A percentile compares a stretch with the other conserved stretches of the same genome.
These are phyloP conservation scores for Nitzschia sp. DNA, from an alignment of 108 stramenopile genomes.

Conservation along the genomic window DNA sequence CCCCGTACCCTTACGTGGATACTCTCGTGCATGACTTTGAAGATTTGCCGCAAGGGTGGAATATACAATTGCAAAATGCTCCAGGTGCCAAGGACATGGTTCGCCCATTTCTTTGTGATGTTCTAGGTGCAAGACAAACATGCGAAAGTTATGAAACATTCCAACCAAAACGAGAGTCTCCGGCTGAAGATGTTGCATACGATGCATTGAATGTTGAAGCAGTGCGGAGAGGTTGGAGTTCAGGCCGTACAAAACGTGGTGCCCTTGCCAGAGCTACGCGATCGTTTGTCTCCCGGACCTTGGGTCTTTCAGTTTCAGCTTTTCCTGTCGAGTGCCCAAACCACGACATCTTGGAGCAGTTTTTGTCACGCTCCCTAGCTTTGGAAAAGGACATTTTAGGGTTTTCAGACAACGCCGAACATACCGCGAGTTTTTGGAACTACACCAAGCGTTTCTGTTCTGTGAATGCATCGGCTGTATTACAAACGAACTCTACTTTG, in stretches of 20 bases:
- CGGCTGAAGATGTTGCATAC: background rate
- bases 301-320: background rate
- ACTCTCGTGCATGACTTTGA: background rate
- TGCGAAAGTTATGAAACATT: background rate
- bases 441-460: slow-evolving; percentile 3
- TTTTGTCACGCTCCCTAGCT: slow-evolving; percentile 6
- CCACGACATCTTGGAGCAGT: background rate
- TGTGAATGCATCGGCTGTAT: slow-evolving; percentile 8
- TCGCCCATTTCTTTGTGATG: slow-evolving; percentile 5
- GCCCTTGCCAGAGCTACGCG: background rate
- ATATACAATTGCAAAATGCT: background rate
- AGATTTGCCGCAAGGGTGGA: background rate
- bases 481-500: background rate
- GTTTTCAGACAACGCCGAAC: background rate
- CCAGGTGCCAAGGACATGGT: slow-evolving; percentile 1
- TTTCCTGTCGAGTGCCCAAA: slow-evolving; percentile 7
- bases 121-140: slow-evolving; percentile 1
- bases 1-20: slow-evolving; percentile 19
- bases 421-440: slow-evolving; percentile 5
- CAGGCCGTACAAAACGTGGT: background rate
- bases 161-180: slow-evolving; percentile 6
- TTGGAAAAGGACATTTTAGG: slow-evolving; percentile 15
- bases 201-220: slow-evolving; percentile 15
- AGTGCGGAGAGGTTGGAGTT: slow-evolving; percentile 12
- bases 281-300: background rate